These are phyloP conservation scores for Tetrahymena malaccensis DNA, from an alignment of 73 alveolate genomes.

Conservation along the genomic window DNA sequence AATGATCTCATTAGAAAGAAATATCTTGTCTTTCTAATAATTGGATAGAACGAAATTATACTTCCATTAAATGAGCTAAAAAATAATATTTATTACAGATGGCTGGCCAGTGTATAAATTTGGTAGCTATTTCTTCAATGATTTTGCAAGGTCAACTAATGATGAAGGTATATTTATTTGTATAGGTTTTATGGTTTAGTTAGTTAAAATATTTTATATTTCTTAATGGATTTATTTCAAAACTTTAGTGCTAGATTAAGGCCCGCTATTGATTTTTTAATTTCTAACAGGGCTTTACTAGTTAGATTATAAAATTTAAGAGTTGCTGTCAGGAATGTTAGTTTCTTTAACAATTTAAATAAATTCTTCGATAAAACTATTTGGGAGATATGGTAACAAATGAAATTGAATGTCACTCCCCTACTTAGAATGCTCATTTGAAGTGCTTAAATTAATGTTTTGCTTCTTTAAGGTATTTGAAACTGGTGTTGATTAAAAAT, in stretches of 20 bases:
- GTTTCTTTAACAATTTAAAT: background rate
- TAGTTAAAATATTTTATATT: background rate
- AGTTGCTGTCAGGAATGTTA: background rate
- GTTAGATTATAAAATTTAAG: background rate
- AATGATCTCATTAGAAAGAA: background rate
- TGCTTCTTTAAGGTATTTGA: background rate
- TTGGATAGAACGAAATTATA: no score
- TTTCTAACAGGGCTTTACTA: background rate
- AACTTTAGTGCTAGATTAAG: background rate
- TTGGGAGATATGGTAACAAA: background rate
- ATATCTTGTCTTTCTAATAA: no score
- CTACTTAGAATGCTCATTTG: background rate
- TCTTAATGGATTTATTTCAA: background rate
- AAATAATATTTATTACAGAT: background rate
- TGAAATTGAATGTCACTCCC: background rate
- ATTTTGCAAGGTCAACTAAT: background rate
- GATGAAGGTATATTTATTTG: background rate
- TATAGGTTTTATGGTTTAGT: background rate
- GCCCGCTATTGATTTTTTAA: background rate
- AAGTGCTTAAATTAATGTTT: background rate
- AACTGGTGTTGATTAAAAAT: background rate
- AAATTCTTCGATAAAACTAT: background rate
- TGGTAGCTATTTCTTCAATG: background rate
- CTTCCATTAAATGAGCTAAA: background rate
- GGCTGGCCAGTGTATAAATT: background rate